Evolutionary conservation across 176 grass and related monocot species (phyloP).

Genomic region (Triticum timopheevii): DNA sequence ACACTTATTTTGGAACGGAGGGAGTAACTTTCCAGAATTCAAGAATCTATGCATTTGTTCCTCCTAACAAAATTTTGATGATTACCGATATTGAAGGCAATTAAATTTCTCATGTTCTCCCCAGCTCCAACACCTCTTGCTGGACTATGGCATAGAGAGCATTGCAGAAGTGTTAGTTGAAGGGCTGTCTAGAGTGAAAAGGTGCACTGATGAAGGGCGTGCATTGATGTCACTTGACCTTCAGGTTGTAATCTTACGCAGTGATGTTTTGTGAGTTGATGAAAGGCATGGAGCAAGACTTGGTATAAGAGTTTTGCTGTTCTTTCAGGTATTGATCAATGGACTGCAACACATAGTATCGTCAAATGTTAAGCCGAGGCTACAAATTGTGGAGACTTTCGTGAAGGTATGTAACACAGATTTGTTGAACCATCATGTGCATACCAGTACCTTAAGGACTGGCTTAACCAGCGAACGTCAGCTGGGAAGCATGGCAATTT

Average conservation of each 20-base stretch:
- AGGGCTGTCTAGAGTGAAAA: conserved; percentile 94
- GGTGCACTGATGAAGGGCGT: conserved; percentile 95
- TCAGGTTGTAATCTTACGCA: conserved; percentile 54
- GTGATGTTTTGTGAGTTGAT: conserved; percentile 1
- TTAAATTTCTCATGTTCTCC: conserved; percentile 20
- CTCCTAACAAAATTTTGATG: not conserved
- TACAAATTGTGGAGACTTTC: conserved; percentile 91
- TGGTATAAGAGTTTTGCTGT: conserved; percentile 26
- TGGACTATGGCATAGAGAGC: conserved; percentile 86
- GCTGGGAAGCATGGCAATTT: too few relatives aligned
- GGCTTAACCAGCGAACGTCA: too few relatives aligned
- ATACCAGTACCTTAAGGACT: not conserved
- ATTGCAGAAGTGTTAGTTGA: conserved; percentile 83
- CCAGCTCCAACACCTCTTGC: conserved; percentile 85
- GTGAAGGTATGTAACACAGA: conserved; percentile 60
- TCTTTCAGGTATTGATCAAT: conserved; percentile 92
- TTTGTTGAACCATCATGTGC: too few relatives aligned
- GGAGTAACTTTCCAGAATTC: not conserved
- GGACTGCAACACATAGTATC: conserved; percentile 86
- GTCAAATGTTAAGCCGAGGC: conserved; percentile 82
- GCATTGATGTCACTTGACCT: conserved; percentile 98
- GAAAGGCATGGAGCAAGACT: conserved; percentile 16
- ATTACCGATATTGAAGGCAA: not conserved
- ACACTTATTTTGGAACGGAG: too few relatives aligned
- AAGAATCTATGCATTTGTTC: conserved; percentile 16